Evolutionary conservation across 345 rosid genomes (phyloP), one percentile per base, ranked within the genome.

Genomic region (Eucalyptus pauciflora): DNA sequence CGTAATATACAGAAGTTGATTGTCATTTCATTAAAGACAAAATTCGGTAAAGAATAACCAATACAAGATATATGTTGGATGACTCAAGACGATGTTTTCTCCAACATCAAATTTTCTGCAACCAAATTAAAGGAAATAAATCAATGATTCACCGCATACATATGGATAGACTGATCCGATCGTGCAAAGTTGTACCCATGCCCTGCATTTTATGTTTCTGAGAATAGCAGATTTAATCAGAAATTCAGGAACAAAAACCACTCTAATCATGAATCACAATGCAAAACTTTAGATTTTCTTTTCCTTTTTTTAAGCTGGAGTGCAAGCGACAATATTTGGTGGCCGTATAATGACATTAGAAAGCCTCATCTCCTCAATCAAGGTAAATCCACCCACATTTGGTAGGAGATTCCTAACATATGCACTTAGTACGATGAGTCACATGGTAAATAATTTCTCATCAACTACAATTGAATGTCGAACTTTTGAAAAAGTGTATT

Each of bases 331-430:
- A 5, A 60, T 27, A 60, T 60, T 25, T 60, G 67, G 67, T 60
- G 29, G 67, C 14, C 7, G 0, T 60, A 60, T 27, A 60, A 27
- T 60, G 29, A 27, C 0, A 13, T 62, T 6, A 3, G 31, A 62
- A 62, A 13, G 0, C 69, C n/a, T 62, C 33, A 62, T 62, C 0
- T 62, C 69, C 33, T 62, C 17, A 0, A 29, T 62, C 16, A 29
- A 29, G 16, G 71, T 62, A 62, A 62, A 62, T 62, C 71, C 33
- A 13, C 33, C 0, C 0, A 13, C 71, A 62, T 29, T 62, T 62
- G 0, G 3, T 62, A 24, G 62, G 0, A 56, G 1, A 56, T 56
- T 56, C 29, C 13, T 24, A 56, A 24, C 1, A 0, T 0, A 24
- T 56, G 29, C 27, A 24, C 62, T 56, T 10, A 8, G 6, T 10